A percentile compares a stretch with the other conserved stretches of the same genome.
Evolutionary conservation across 2,329 filamentous ascomycete species (phyloP).

Genomic region (Cladophialophora yegresii): DNA sequence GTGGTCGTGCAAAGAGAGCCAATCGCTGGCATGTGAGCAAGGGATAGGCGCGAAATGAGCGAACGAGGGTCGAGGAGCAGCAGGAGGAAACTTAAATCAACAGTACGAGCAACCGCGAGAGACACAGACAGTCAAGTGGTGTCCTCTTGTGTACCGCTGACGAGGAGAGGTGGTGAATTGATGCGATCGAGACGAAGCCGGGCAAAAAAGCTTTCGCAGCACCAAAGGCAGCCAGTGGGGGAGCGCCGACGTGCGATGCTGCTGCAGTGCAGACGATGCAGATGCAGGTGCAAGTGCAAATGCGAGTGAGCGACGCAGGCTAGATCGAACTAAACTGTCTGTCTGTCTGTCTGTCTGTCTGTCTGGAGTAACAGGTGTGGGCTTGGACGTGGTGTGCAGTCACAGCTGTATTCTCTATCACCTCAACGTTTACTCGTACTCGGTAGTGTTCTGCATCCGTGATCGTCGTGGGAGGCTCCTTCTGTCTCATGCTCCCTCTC

Average conservation of each 20-base stretch:
- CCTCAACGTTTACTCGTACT: background rate
- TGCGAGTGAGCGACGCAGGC: background rate
- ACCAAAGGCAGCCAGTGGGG: background rate
- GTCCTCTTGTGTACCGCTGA: slow-evolving; percentile 5
- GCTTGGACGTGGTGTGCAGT: background rate
- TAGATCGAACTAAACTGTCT: slow-evolving; percentile 13
- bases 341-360: background rate
- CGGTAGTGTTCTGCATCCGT: too few relatives aligned
- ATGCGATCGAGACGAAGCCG: background rate
- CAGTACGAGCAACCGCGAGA: slow-evolving; percentile 9
- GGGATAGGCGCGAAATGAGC: slow-evolving; percentile 29
- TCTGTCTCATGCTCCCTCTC: background rate
- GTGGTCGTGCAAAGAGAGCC: slow-evolving; percentile 29
- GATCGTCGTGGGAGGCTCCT: background rate
- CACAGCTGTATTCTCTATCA: background rate
- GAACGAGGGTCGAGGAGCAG: slow-evolving; percentile 20
- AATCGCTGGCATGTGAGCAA: slow-evolving; percentile 27
- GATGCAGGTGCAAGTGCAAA: background rate
- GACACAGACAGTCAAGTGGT: slow-evolving; percentile 21
- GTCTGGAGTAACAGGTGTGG: background rate
- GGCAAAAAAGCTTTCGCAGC: slow-evolving; percentile 7
- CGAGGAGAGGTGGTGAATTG: background rate
- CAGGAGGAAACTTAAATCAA: slow-evolving; percentile 23
- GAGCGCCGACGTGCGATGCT: background rate
- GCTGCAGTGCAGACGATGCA: slow-evolving; percentile 2